phyloP scores from a whole-genome alignment of 768 basidiomycete species.

The Russula sp. region DNA sequence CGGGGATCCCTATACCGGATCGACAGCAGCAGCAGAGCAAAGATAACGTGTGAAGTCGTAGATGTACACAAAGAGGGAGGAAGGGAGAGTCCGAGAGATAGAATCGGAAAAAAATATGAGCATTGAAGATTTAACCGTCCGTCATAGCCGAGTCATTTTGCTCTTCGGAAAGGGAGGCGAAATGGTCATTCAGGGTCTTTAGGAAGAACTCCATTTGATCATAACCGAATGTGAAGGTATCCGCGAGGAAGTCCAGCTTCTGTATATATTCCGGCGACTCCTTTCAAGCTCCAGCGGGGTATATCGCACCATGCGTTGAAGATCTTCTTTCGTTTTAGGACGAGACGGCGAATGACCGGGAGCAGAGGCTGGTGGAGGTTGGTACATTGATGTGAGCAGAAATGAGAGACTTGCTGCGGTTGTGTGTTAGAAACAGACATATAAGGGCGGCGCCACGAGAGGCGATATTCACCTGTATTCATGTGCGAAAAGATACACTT shows the following conservation, averaged over 20 bases:
- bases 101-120: neutral
- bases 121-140: constrained; percentile 31
- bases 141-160: constrained; percentile 36
- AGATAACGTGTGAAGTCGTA: constrained; percentile 15
- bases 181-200: constrained; percentile 53
- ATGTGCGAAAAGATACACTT: constrained; percentile 62
- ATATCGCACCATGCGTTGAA: constrained; percentile 54
- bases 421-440: constrained; percentile 4
- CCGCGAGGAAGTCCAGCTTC: constrained; percentile 57
- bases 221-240: constrained; percentile 64
- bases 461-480: constrained; percentile 13
- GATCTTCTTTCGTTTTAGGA: constrained; percentile 40
- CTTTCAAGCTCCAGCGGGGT: constrained; percentile 60
- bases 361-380: constrained; percentile 33
- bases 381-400: constrained; percentile 26
- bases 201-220: constrained; percentile 67
- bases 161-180: constrained; percentile 41
- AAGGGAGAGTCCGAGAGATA: neutral
- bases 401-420: constrained; percentile 47
- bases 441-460: neutral
- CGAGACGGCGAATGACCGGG: constrained; percentile 35
- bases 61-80: constrained; percentile 23
- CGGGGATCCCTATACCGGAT: constrained; percentile 39
- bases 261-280: constrained; percentile 56
- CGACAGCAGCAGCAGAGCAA: constrained; percentile 17